A percentile compares a stretch with the other conserved stretches of the same genome.
Evolutionary conservation across 2,329 filamentous ascomycete genomes (phyloP).

Genomic region (Exophiala viscosa): DNA sequence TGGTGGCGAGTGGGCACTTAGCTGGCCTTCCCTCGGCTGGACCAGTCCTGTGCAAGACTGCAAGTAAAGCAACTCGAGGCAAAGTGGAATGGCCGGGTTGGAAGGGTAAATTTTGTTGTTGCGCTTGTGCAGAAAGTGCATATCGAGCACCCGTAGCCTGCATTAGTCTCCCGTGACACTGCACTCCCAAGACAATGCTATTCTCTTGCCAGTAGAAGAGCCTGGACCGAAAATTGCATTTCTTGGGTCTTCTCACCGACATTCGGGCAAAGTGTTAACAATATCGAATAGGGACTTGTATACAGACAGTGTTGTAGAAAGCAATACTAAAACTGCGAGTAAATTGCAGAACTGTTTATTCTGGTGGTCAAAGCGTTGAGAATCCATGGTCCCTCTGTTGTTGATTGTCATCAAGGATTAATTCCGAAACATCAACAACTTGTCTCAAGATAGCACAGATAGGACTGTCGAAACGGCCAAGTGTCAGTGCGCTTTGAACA

Average conservation of each 20-base stretch:
- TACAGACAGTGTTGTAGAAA: background rate
- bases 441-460: conserved; percentile 11
- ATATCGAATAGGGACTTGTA: conserved; percentile 4
- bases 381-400: background rate
- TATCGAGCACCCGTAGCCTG: conserved; percentile 2
- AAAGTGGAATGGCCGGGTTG: background rate
- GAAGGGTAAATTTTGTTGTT: background rate
- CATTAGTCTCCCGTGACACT: background rate
- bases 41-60: too few relatives aligned
- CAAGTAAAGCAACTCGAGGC: too few relatives aligned
- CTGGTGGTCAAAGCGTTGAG: background rate
- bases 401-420: background rate
- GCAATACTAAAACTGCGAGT: conserved; percentile 3
- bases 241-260: conserved; percentile 18
- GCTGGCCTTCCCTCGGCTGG: too few relatives aligned
- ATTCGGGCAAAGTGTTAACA: conserved; percentile 9
- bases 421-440: conserved; percentile 16
- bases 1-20: background rate
- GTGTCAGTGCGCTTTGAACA: conserved; percentile 7
- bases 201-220: background rate
- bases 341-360: conserved; percentile 17
- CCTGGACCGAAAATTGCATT: conserved; percentile 1
- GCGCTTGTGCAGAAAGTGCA: conserved; percentile 7
- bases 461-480: conserved; percentile 14
- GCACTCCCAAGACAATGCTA: conserved; percentile 1